phyloP scores from a whole-genome alignment of 2,329 filamentous ascomycete genomes.

The Lasiodiplodia hormozganensis region DNA sequence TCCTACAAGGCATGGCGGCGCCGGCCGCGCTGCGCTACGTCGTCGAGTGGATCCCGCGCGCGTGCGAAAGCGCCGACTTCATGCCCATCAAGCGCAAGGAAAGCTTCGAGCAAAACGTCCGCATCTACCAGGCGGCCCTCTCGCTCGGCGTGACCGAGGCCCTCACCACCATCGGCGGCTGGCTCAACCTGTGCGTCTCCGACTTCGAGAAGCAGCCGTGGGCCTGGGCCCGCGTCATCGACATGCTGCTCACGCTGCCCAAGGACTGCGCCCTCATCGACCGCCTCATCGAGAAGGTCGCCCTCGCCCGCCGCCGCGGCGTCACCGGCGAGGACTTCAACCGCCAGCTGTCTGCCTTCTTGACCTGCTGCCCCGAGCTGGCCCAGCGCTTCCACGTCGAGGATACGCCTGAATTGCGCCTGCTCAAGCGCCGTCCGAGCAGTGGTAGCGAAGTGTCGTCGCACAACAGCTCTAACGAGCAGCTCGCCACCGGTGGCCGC shows the following conservation, averaged over 20 bases:
- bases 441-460: neutral
- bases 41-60: conserved; percentile 24
- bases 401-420: conserved; percentile 1
- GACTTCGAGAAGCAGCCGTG: conserved; percentile 6
- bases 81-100: conserved; percentile 27
- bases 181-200: conserved; percentile 17
- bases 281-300: conserved; percentile 28
- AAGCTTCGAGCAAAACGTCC: conserved; percentile 24
- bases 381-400: conserved; percentile 14
- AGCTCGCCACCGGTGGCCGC: neutral
- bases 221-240: neutral
- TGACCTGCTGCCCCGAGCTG: neutral
- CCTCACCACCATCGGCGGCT: conserved; percentile 22
- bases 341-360: neutral
- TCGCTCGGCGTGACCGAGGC: conserved; percentile 27
- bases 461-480: neutral
- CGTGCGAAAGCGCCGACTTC: conserved; percentile 25
- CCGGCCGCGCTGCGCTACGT: conserved; percentile 23
- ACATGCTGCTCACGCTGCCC: conserved; percentile 8
- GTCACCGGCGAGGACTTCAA: neutral
- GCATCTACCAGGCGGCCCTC: conserved; percentile 27
- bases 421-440: neutral
- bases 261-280: conserved; percentile 13
- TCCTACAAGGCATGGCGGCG: conserved; percentile 17
- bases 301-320: conserved; percentile 14